Conservation (phyloP, 257 asterid genomes). For the Nicotiana tabacum region DNA sequence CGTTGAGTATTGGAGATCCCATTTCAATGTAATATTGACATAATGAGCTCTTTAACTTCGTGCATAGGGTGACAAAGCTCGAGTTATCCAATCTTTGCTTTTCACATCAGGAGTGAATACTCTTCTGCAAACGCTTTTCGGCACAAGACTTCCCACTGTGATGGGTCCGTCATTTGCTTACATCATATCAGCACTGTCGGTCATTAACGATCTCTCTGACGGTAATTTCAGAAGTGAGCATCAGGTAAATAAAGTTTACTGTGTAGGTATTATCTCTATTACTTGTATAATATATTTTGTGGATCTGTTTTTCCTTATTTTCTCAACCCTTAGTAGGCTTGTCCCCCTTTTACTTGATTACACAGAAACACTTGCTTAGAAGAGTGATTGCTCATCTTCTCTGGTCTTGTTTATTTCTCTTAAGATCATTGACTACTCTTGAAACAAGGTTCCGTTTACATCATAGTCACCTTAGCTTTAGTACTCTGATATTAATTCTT, state of each 20-base stretch:
- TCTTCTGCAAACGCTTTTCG: constrained; percentile 82
- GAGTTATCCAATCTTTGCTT: constrained; percentile 85
- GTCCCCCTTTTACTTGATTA: neutral
- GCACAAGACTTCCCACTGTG: constrained; percentile 94
- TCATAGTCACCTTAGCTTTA: neutral
- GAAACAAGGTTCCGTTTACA: neutral
- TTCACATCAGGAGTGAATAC: constrained; percentile 91
- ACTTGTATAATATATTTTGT: neutral
- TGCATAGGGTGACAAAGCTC: constrained; percentile 84
- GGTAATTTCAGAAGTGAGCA: constrained; percentile 40
- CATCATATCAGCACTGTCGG: constrained; percentile 57
- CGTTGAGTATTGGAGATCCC: neutral
- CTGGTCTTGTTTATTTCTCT: neutral
- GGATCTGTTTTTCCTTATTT: neutral
- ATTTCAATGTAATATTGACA: neutral
- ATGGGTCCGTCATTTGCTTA: constrained; percentile 95
- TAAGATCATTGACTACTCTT: neutral
- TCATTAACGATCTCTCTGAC: constrained; percentile 62
- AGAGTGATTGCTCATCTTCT: neutral
- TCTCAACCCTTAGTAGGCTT: neutral
- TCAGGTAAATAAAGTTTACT: constrained; percentile 42
- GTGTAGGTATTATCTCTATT: neutral
- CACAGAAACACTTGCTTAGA: neutral
- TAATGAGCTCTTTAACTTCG: constrained; percentile 1
- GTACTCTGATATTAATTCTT: neutral